Conservation (phyloP, 495 filamentous ascomycete species). For the Pyrenula aspistea region DNA sequence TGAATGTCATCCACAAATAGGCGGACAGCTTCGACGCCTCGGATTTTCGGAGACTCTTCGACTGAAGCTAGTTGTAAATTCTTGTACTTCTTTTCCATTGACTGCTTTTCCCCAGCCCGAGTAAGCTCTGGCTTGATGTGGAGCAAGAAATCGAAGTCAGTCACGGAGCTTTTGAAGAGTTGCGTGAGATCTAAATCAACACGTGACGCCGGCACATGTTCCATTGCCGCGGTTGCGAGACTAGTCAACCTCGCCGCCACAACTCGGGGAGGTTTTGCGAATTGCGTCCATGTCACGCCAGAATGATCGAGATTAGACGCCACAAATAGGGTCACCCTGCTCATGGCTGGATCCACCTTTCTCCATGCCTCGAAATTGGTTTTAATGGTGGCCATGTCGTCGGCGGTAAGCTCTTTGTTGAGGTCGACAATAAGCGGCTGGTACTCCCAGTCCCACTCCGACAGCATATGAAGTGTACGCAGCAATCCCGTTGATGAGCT, state of each 20-base stretch:
- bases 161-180: slow-evolving; percentile 56
- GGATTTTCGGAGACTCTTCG: slow-evolving; percentile 11
- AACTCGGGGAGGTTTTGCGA: slow-evolving; percentile 58
- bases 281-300: slow-evolving; percentile 70
- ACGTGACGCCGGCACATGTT: slow-evolving; percentile 43
- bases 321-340: slow-evolving; percentile 66
- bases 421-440: slow-evolving; percentile 74
- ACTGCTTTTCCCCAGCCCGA: slow-evolving; percentile 10
- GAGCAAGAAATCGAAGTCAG: slow-evolving; percentile 78
- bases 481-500: slow-evolving; percentile 73
- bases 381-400: slow-evolving; percentile 42
- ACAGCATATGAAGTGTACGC: slow-evolving; percentile 61
- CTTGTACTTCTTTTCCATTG: slow-evolving; percentile 46
- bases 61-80: slow-evolving; percentile 35
- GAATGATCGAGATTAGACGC: slow-evolving; percentile 67
- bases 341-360: slow-evolving; percentile 79
- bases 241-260: slow-evolving; percentile 73
- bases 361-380: slow-evolving; percentile 63
- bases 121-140: slow-evolving; percentile 44
- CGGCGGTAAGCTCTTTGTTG: slow-evolving; percentile 40
- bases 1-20: slow-evolving; percentile 49
- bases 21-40: slow-evolving; percentile 32
- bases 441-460: slow-evolving; percentile 82
- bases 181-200: slow-evolving; percentile 40
- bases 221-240: slow-evolving; percentile 61